Percentiles rank a stretch among this genome's conserved stretches.
Evolutionary conservation across 768 basidiomycete genomes (phyloP).

Genomic region (Pleurotus giganteus): DNA sequence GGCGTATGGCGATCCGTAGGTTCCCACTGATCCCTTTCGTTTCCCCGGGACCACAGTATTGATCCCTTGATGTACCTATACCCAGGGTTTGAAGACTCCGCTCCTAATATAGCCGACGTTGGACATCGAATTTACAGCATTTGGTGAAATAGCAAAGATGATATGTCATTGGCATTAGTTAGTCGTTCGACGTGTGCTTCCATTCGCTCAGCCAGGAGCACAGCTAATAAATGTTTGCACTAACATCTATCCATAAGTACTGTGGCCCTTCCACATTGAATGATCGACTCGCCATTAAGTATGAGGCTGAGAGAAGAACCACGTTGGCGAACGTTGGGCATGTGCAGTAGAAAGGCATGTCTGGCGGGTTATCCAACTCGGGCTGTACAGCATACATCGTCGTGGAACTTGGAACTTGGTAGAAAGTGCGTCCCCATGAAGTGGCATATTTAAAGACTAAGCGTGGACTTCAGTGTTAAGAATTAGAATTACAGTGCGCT

Average conservation of each 20-base stretch:
- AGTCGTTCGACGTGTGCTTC: conserved; percentile 48
- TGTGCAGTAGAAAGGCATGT: conserved; percentile 52
- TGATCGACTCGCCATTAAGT: conserved; percentile 54
- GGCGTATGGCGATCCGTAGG: conserved; percentile 18
- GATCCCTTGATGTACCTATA: too few species aligned
- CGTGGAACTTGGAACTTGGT: conserved; percentile 67
- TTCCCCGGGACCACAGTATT: too few species aligned
- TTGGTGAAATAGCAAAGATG: conserved; percentile 27
- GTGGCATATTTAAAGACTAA: conserved; percentile 62
- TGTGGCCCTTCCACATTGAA: conserved; percentile 11
- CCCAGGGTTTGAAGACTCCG: too few species aligned
- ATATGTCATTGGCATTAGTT: conserved; percentile 47
- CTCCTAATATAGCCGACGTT: background rate
- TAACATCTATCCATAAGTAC: conserved; percentile 23
- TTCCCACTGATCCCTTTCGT: too few species aligned
- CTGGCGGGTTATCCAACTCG: conserved; percentile 22
- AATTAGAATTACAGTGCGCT: background rate
- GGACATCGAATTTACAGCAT: conserved; percentile 14
- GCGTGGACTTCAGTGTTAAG: background rate
- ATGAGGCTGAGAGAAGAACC: conserved; percentile 56
- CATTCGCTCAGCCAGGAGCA: conserved; percentile 55
- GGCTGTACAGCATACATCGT: conserved; percentile 60
- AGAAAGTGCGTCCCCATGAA: conserved; percentile 57
- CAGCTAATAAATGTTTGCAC: conserved; percentile 83
- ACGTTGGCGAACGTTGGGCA: conserved; percentile 73